These are phyloP conservation scores for Colletotrichum siamense DNA, from an alignment of 2,329 filamentous ascomycete genomes.

Conservation along the genomic window DNA sequence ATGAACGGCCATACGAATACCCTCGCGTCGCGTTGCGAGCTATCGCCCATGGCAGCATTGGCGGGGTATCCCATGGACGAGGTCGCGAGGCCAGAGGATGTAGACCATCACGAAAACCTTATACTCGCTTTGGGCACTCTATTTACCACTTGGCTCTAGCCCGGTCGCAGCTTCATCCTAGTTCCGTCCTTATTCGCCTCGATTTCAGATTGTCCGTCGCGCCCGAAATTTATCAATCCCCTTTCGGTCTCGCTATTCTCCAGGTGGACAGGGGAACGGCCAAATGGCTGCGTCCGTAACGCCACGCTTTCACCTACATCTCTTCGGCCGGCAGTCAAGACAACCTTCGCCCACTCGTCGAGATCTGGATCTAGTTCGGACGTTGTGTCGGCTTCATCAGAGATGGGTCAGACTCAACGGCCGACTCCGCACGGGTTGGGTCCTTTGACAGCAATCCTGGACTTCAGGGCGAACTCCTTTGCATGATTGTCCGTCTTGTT, in stretches of 20 bases:
- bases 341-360: not conserved
- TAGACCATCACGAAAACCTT: constrained; percentile 6
- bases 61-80: not conserved
- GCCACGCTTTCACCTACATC: not conserved
- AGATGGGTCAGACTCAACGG: not conserved
- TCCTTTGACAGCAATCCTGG: not conserved
- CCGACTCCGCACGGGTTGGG: not conserved
- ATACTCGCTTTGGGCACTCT: constrained; percentile 6
- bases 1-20: not conserved
- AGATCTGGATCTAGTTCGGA: not conserved
- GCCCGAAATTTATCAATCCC: not conserved
- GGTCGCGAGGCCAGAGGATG: not conserved
- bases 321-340: not conserved
- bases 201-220: not conserved
- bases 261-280: not conserved
- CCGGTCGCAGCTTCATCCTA: not conserved
- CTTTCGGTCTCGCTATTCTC: not conserved
- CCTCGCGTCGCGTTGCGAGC: not conserved
- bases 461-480: not conserved
- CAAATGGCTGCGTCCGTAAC: not conserved
- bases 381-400: not conserved
- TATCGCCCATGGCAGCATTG: not conserved
- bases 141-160: not conserved
- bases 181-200: not conserved
- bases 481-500: not conserved